These are phyloP conservation scores for Plenodomus lindquistii DNA, from an alignment of 2,329 filamentous ascomycete genomes.

Conservation along the genomic window DNA sequence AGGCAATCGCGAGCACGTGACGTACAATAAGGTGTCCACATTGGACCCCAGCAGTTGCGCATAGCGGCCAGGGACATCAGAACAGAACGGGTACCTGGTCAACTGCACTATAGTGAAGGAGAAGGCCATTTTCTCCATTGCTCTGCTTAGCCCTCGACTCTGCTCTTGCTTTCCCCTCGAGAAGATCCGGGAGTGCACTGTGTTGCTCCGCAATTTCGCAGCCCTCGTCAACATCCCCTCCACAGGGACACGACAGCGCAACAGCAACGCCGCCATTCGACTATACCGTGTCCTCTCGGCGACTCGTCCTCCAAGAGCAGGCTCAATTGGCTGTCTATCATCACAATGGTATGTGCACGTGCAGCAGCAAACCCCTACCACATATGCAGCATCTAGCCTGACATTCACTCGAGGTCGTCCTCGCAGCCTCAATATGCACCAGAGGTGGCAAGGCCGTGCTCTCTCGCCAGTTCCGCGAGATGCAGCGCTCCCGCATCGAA, in stretches of 20 bases:
- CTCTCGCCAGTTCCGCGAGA: slow-evolving; percentile 96
- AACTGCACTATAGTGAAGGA: not conserved
- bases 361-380: not conserved
- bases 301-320: not conserved
- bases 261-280: slow-evolving; percentile 3
- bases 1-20: slow-evolving; percentile 26
- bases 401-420: slow-evolving; percentile 72
- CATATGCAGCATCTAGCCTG: slow-evolving; percentile 19
- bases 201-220: slow-evolving; percentile 13
- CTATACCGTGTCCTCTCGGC: not conserved
- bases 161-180: not conserved
- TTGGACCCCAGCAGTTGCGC: slow-evolving; percentile 27
- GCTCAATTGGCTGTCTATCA: slow-evolving; percentile 11
- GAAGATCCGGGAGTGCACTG: not conserved
- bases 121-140: not conserved
- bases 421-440: slow-evolving; percentile 98
- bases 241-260: slow-evolving; percentile 9
- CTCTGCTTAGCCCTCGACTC: not conserved
- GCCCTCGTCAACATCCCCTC: slow-evolving; percentile 22
- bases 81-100: slow-evolving; percentile 7
- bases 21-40: slow-evolving; percentile 21
- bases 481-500: slow-evolving; percentile 95
- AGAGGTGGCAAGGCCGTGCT: slow-evolving; percentile 97
- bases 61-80: not conserved
- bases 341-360: slow-evolving; percentile 34